phyloP scores from a whole-genome alignment of 2,329 filamentous ascomycete genomes.

The Exophiala bonariae region DNA sequence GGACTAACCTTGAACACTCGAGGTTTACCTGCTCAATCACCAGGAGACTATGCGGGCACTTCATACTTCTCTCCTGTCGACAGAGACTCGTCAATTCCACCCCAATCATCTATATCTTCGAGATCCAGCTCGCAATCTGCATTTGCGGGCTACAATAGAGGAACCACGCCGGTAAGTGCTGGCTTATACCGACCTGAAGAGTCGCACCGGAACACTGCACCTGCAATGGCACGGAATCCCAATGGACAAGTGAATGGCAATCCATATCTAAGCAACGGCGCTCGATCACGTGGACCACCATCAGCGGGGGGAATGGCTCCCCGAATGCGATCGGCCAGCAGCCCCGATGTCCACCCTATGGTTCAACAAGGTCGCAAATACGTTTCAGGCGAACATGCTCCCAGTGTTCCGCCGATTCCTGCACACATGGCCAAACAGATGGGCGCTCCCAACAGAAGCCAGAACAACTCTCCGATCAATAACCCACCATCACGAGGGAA shows the following conservation, averaged over 20 bases:
- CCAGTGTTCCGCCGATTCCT: slow-evolving; percentile 75
- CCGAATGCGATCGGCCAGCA: slow-evolving; percentile 88
- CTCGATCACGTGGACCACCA: slow-evolving; percentile 28
- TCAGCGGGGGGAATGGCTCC: slow-evolving; percentile 32
- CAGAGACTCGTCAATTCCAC: slow-evolving; percentile 38
- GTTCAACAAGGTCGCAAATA: slow-evolving; percentile 51
- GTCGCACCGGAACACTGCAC: slow-evolving; percentile 81
- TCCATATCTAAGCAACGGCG: slow-evolving; percentile 60
- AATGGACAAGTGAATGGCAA: slow-evolving; percentile 58
- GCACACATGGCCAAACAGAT: slow-evolving; percentile 64
- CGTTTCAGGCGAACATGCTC: slow-evolving; percentile 56
- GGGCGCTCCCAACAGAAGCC: slow-evolving; percentile 70
- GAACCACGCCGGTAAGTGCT: slow-evolving; percentile 61
- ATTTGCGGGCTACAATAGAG: slow-evolving; percentile 78
- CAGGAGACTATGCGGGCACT: slow-evolving; percentile 64
- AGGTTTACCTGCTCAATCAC: slow-evolving; percentile 50
- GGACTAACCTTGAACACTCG: slow-evolving; percentile 25
- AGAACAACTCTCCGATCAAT: slow-evolving; percentile 74
- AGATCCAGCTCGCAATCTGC: slow-evolving; percentile 55
- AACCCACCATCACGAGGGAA: slow-evolving; percentile 67
- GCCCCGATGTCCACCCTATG: slow-evolving; percentile 82
- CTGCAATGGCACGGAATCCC: slow-evolving; percentile 81
- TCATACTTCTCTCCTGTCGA: slow-evolving; percentile 96
- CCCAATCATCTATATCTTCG: slow-evolving; percentile 52
- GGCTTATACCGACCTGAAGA: slow-evolving; percentile 68